These are phyloP conservation scores for Scutellaria barbata DNA, from an alignment of 257 asterid species.

Conservation along the genomic window DNA sequence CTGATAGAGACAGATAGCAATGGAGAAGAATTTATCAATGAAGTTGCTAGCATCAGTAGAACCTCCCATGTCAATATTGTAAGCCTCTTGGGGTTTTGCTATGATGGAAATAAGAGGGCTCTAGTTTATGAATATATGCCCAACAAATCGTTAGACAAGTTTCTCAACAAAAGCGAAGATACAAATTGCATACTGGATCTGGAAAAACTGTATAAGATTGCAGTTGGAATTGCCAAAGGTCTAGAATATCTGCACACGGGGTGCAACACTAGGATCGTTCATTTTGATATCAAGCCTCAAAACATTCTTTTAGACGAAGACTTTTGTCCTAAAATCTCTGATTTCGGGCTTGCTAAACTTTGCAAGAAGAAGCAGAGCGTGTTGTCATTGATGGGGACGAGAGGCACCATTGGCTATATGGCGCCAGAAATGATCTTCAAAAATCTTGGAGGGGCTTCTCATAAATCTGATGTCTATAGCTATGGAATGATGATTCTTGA, in stretches of 20 bases:
- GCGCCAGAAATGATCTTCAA: constrained; percentile 59
- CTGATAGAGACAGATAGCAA: constrained; percentile 21
- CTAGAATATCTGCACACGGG: constrained; percentile 65
- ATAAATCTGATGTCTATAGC: constrained; percentile 61
- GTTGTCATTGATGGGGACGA: constrained; percentile 38
- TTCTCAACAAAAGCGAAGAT: constrained; percentile 30
- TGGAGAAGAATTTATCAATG: constrained; percentile 30
- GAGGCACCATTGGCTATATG: constrained; percentile 61
- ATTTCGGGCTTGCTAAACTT: constrained; percentile 58
- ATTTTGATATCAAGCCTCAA: constrained; percentile 74
- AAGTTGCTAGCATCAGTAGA: constrained; percentile 27
- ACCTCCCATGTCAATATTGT: constrained; percentile 31
- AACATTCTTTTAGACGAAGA: constrained; percentile 62
- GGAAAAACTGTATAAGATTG: constrained; percentile 42
- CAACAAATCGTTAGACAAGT: constrained; percentile 52
- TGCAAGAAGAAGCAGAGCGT: constrained; percentile 47
- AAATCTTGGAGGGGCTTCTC: constrained; percentile 49
- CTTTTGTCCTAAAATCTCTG: constrained; percentile 56
- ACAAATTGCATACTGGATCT: constrained; percentile 27
- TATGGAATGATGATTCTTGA: constrained; percentile 67
- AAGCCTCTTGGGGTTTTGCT: constrained; percentile 30
- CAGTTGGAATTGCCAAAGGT: constrained; percentile 57
- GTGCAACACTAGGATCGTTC: constrained; percentile 60
- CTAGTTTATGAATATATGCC: constrained; percentile 32
- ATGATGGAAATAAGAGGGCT: constrained; percentile 18